Evolutionary conservation across 225 moss, liverwort and hornwort genomes (phyloP), one percentile per base, ranked within the genome.

Genomic region (Neckera pumila): DNA sequence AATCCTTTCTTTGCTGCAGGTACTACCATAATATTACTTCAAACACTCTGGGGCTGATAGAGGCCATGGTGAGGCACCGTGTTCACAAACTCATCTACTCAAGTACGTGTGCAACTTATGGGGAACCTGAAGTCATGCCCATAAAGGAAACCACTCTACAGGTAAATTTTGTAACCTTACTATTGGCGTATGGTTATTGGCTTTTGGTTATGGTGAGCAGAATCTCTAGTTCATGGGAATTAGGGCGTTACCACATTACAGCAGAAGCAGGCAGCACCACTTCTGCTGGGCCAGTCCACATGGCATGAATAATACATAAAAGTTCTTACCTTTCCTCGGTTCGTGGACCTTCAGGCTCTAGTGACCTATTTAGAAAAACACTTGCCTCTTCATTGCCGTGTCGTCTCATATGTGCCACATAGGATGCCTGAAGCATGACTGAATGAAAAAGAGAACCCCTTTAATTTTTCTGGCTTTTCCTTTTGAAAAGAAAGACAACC

Each of bases 81-180:
- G 95, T 98, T 31, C 70, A 93, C 86, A 95, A 90, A 74, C 93
- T 98, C n/a, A 95, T 98, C 53, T 98, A 98, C 86, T 98, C 98
- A 12, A 98, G 98, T 85, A 98, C 97, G 21, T 98, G 98, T 91
- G 98, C 97, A 85, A 97, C 98, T 61, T 98, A 98, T 76, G 97
- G 98, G 80, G 98, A 98, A 91, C 98, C 98, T 78, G 88, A 91
- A 42, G 71, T 89, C 17, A 96, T 98, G 98, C 98, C 98, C 43
- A 98, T 98, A 33, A 96, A 91, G 56, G 97, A 98, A 89, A 89
- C 69, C 87, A 97, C 97, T 47, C 85, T 84, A 25, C 97, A 96
- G 96, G 96, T 96, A 93, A 76, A 34, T 4, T 17, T 28, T 62
- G 69, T 40, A 59, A 59, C 30, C 8, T 47, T 70, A 64, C 51